A percentile compares a stretch with the other conserved stretches of the same genome.
phyloP scores from a whole-genome alignment of 768 basidiomycete genomes.

The Phlebiopsis gigantea region DNA sequence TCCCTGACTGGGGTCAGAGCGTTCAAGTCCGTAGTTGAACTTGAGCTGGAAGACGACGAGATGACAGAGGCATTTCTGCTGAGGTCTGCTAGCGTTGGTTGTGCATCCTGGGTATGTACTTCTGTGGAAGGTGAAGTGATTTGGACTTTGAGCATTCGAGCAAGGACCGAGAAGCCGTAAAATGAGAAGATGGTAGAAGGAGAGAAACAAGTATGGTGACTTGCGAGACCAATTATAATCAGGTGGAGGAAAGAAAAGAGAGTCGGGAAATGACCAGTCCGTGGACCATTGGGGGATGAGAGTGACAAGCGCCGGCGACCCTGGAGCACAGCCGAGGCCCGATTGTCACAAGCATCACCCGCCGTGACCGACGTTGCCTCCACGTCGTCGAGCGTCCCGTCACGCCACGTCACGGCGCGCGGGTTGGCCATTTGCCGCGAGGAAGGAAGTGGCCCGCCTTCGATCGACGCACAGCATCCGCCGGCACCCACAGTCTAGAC shows the following conservation, averaged over 20 bases:
- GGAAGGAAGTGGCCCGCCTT: background rate
- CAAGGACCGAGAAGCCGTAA: background rate
- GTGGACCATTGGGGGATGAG: background rate
- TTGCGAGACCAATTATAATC: background rate
- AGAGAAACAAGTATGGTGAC: background rate
- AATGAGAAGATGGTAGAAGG: background rate
- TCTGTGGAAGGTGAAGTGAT: constrained; percentile 29
- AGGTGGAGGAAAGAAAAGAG: constrained; percentile 2
- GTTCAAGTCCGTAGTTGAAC: constrained; percentile 37
- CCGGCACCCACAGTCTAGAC: background rate
- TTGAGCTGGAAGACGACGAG: constrained; percentile 58
- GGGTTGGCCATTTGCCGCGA: background rate
- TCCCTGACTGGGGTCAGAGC: constrained; percentile 37
- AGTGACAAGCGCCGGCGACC: background rate
- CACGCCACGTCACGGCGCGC: background rate
- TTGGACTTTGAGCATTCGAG: constrained; percentile 34
- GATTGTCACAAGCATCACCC: background rate
- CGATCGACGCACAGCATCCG: constrained; percentile 1
- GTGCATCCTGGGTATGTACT: constrained; percentile 14
- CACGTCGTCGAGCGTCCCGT: background rate
- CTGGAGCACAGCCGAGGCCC: constrained; percentile 3
- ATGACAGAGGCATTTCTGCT: constrained; percentile 77
- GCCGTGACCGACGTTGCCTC: background rate
- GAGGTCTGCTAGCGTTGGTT: constrained; percentile 52
- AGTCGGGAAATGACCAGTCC: background rate